Base-by-base conservation (phyloP, 2,329 filamentous ascomycete genomes). In the Curvularia spicifera region DNA sequence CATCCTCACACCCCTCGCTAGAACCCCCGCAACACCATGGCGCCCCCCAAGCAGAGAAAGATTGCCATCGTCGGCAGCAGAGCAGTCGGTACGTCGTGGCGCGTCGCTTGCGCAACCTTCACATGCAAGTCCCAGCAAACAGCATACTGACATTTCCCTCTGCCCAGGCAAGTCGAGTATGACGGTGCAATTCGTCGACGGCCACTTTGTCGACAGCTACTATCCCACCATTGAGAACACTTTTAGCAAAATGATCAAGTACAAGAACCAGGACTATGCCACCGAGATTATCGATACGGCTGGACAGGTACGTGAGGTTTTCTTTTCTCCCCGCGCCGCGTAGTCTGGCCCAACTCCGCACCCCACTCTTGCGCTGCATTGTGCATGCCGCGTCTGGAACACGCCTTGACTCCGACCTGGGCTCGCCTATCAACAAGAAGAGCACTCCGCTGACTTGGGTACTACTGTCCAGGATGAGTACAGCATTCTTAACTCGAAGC, bases 151-250 rank as follows among this genome's bases (percentile, higher is more conserved):
- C 64, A 54, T 53, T 35, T 20, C 45, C 39, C 20, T 37, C 31
- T 53, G 31, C 60, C 59, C 71, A 98, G 95, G 95, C 79, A 99
- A 99, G 84, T 97, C 93, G 22, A 98, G 94, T 53, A 87, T 99
- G 66, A 96, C 95, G 12, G 95, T 98, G 47, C 94, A 94, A 76
- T 98, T 95, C 75, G 94, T 97, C 74, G 95, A 99, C 77, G 93
- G 93, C 63, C 93, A 97, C 80, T 99, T 99, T 76, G 94, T 99
- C 74, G 95, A 99, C 79, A 96, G 91, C 78, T 99, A 99, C 81
- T 99, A 99, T 78, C 95, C 95, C 35, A 99, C 95, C 40, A 98
- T 99, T 73, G 95, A 99, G 79, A 99, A 98, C 78, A 98, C 94
- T 2, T 99, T 99, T 78, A 96, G 90, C 83, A 96, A 96, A 78